Percentiles rank a stretch among this genome's conserved stretches.
phyloP scores from a whole-genome alignment of 306 rosid genomes.

The Glycyrrhiza uralensis region DNA sequence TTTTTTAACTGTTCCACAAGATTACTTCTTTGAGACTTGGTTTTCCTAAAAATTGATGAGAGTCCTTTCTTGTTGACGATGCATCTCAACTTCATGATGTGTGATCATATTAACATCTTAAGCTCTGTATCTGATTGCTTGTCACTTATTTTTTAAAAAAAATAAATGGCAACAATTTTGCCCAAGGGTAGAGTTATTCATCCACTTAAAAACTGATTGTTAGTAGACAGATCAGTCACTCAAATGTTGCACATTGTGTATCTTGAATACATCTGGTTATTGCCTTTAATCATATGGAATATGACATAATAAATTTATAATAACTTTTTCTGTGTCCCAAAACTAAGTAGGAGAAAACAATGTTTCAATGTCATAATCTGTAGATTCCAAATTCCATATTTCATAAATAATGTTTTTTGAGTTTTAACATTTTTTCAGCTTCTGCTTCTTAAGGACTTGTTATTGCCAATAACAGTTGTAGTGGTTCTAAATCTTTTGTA shows the following conservation, averaged over 20 bases:
- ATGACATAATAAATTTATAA: not conserved
- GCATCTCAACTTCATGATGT: not conserved
- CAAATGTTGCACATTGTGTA: not conserved
- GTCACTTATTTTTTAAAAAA: not conserved
- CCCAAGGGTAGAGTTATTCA: not conserved
- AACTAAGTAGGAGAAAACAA: not conserved
- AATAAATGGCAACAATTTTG: not conserved
- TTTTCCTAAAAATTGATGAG: not conserved
- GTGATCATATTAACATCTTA: not conserved
- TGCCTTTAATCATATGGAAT: constrained; percentile 7
- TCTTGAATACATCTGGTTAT: constrained; percentile 13
- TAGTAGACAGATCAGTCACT: not conserved
- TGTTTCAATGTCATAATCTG: not conserved
- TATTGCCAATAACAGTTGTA: not conserved
- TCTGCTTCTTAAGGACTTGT: not conserved
- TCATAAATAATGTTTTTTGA: constrained; percentile 2
- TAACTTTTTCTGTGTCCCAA: not conserved
- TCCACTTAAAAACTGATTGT: not conserved
- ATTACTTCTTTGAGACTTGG: constrained; percentile 10
- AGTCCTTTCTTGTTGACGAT: not conserved
- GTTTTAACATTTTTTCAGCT: not conserved
- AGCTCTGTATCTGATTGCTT: constrained; percentile 5
- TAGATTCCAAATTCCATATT: constrained; percentile 10
- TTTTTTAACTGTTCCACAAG: not conserved
- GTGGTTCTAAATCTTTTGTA: not conserved